These are phyloP conservation scores for Scalesia atractyloides DNA, from an alignment of 129 eudicot genomes.

Conservation along the genomic window DNA sequence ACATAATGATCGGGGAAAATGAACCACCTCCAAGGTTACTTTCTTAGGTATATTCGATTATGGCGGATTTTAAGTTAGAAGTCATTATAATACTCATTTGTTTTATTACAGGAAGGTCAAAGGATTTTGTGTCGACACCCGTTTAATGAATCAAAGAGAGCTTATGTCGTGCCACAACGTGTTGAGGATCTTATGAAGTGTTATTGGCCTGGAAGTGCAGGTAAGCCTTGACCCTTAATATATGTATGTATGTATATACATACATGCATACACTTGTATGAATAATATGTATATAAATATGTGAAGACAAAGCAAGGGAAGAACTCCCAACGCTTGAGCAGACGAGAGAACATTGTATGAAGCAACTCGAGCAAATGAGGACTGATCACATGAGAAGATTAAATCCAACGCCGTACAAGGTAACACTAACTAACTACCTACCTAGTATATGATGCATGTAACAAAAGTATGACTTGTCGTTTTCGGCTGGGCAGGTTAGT, in stretches of 20 bases:
- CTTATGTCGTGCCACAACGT: slow-evolving; percentile 92
- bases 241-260: neutral
- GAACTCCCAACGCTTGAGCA: slow-evolving; percentile 69
- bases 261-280: too few species aligned
- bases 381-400: slow-evolving; percentile 98
- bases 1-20: slow-evolving; percentile 91
- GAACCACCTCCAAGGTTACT: slow-evolving; percentile 93
- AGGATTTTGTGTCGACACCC: slow-evolving; percentile 94
- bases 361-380: slow-evolving; percentile 85
- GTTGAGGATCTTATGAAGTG: slow-evolving; percentile 96
- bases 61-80: neutral
- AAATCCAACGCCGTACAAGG: slow-evolving; percentile 99
- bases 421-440: neutral
- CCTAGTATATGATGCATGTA: neutral
- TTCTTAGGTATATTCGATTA: neutral
- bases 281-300: neutral
- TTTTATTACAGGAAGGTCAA: slow-evolving; percentile 60
- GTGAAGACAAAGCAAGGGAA: slow-evolving; percentile 73
- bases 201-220: slow-evolving; percentile 91
- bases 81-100: neutral
- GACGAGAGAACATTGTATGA: slow-evolving; percentile 76
- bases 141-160: slow-evolving; percentile 93
- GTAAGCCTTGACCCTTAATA: slow-evolving; percentile 30
- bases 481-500: slow-evolving; percentile 65
- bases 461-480: neutral